Evolutionary conservation across 495 filamentous ascomycete species (phyloP).

Genomic region (Talaromyces thailandensis): DNA sequence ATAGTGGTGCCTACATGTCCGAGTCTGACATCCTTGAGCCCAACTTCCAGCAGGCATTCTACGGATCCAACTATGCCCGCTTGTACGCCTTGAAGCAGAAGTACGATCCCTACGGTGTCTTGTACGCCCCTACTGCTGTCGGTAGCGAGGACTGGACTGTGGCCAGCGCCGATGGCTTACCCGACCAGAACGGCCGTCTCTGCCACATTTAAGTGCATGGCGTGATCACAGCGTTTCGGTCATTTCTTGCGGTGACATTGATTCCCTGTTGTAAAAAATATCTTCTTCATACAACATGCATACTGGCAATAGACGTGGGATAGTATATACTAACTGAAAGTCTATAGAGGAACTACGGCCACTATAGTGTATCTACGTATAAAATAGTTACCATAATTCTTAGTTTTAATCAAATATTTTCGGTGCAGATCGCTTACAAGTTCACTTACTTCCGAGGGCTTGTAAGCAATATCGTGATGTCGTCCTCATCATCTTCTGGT

Average conservation of each 20-base stretch:
- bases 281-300: neutral
- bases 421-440: neutral
- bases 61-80: constrained; percentile 43
- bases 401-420: neutral
- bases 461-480: neutral
- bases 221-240: neutral
- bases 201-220: constrained; percentile 16
- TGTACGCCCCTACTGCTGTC: constrained; percentile 46
- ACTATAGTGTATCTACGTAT: neutral
- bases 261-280: neutral
- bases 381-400: neutral
- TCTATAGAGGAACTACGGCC: neutral
- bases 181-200: constrained; percentile 25
- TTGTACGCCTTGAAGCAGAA: constrained; percentile 42
- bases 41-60: constrained; percentile 54
- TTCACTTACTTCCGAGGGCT: neutral
- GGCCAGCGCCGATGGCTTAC: constrained; percentile 23
- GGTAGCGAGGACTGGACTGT: constrained; percentile 38
- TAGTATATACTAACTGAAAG: neutral
- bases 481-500: no score
- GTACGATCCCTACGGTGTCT: constrained; percentile 44
- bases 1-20: constrained; percentile 26
- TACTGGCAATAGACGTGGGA: neutral
- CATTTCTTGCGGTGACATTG: neutral
- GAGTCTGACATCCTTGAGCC: constrained; percentile 51